Conservation (phyloP, 179 eudicot genomes). For the Beta macrorhiza region DNA sequence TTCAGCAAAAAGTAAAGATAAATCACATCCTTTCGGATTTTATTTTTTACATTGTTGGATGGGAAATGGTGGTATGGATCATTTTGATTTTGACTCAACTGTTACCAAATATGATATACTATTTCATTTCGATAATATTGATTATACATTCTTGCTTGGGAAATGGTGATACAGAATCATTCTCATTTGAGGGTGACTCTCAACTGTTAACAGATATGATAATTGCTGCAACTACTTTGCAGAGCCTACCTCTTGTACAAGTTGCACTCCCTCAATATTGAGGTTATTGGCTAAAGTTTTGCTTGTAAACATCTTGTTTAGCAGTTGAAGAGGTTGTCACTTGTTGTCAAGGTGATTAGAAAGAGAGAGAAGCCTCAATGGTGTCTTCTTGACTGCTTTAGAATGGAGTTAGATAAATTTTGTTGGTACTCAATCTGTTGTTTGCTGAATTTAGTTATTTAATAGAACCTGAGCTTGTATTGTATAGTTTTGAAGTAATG, state of each 20-base stretch:
- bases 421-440: neutral
- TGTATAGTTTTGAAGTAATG: neutral
- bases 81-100: neutral
- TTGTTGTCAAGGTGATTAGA: neutral
- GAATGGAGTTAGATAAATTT: neutral
- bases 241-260: neutral
- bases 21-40: neutral
- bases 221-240: neutral
- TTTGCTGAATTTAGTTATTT: neutral
- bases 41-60: neutral
- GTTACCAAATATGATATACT: neutral
- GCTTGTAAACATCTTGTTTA: neutral
- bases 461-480: slow-evolving; percentile 7
- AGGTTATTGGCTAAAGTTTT: neutral
- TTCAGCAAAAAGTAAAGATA: neutral
- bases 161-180: neutral
- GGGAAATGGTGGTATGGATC: neutral
- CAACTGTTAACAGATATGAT: neutral
- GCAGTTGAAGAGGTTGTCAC: neutral
- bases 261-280: neutral
- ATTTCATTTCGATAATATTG: neutral
- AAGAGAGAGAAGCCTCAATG: too few relatives aligned
- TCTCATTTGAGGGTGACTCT: neutral
- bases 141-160: neutral
- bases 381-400: neutral